phyloP scores from a whole-genome alignment of 192 early-diverging fungal genomes.

The Coemansia sp. region DNA sequence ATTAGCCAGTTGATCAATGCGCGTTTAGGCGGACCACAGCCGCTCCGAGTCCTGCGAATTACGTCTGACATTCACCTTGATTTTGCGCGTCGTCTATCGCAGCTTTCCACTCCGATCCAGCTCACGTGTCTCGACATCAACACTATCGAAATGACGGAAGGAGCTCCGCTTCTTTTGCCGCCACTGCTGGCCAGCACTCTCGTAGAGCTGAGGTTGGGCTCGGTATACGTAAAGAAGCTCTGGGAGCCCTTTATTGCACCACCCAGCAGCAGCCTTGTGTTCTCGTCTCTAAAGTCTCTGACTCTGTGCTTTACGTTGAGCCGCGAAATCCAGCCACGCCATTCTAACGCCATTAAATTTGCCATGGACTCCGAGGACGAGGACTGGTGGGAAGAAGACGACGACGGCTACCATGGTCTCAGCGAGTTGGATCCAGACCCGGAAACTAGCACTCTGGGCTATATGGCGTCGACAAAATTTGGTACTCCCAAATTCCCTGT shows the following conservation, averaged over 20 bases:
- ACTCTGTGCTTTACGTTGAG: constrained; percentile 4
- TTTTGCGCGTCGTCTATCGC: not conserved
- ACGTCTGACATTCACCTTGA: not conserved
- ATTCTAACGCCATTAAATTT: not conserved
- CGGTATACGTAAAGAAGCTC: too few relatives aligned
- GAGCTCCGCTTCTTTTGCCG: not conserved
- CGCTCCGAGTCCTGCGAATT: too few relatives aligned
- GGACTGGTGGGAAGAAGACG: not conserved
- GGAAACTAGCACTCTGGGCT: not conserved
- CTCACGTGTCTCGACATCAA: not conserved
- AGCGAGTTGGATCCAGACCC: not conserved
- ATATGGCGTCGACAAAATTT: constrained; percentile 4
- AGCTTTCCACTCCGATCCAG: not conserved
- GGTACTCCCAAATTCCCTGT: not conserved
- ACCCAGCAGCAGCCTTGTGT: too few relatives aligned
- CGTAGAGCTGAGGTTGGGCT: too few relatives aligned
- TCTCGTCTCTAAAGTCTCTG: not conserved
- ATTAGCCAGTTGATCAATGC: not conserved
- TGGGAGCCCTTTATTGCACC: too few relatives aligned
- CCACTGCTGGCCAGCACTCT: too few relatives aligned
- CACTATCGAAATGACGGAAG: not conserved
- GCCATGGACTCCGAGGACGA: not conserved
- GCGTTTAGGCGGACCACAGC: too few relatives aligned
- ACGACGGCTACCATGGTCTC: not conserved
- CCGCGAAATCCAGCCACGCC: not conserved